phyloP scores from a whole-genome alignment of 2,329 filamentous ascomycete species.

The Venturiaceae sp. region DNA sequence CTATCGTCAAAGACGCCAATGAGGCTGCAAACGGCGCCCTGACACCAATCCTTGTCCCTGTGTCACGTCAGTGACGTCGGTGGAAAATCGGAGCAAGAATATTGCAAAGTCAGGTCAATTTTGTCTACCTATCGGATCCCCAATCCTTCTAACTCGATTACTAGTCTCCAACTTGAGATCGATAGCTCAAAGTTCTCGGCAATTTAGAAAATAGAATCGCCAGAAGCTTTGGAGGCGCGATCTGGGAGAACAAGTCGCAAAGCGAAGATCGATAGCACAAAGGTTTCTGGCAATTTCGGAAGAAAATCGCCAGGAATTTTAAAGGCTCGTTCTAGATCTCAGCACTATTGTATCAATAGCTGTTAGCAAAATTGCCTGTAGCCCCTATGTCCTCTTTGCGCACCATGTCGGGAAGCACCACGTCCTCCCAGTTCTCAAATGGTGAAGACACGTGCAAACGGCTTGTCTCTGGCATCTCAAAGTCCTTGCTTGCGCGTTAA shows the following conservation, averaged over 20 bases:
- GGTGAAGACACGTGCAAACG: background rate
- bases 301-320: no score
- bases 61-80: background rate
- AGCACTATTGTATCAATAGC: background rate
- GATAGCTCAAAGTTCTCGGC: no score
- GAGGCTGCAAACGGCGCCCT: background rate
- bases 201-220: no score
- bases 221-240: no score
- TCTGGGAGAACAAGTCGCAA: no score
- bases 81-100: no score
- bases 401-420: background rate
- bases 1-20: background rate
- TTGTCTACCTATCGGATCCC: no score
- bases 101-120: no score
- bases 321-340: background rate
- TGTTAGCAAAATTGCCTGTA: background rate
- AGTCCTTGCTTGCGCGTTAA: background rate
- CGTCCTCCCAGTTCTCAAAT: background rate
- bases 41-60: background rate
- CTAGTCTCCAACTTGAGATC: no score
- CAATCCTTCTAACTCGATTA: background rate
- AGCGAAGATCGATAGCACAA: no score
- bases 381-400: background rate
- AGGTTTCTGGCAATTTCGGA: no score
- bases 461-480: background rate